phyloP scores from a whole-genome alignment of 78 protist species.

The Goniomonas avonlea region DNA sequence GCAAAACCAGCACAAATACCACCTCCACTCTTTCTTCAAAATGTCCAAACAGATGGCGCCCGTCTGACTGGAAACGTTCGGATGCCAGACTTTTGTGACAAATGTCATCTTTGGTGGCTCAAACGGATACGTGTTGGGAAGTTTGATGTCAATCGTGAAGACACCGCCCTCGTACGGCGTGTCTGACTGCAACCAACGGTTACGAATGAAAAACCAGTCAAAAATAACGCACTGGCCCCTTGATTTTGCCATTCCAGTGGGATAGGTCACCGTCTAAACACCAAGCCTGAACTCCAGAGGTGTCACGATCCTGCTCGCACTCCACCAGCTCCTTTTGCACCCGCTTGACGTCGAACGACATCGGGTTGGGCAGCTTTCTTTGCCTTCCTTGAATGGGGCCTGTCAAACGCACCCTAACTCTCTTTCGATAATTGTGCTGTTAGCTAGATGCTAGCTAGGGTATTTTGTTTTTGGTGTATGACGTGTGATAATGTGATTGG shows the following conservation, averaged over 20 bases:
- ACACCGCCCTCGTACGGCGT: conserved; percentile 39
- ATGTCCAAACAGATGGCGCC: conserved; percentile 67
- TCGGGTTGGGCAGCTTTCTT: too few relatives aligned
- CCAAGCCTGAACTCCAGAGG: neutral
- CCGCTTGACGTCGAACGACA: neutral
- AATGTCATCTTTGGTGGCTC: conserved; percentile 51
- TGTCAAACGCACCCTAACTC: too few relatives aligned
- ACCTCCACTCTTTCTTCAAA: conserved; percentile 52
- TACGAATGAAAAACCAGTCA: too few relatives aligned
- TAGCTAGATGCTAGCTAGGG: too few relatives aligned
- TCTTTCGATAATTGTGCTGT: too few relatives aligned
- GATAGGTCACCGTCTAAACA: neutral
- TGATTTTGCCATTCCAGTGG: conserved; percentile 32
- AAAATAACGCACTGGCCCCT: conserved; percentile 34
- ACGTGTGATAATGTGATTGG: too few relatives aligned
- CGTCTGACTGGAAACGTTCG: conserved; percentile 40
- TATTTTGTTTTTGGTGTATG: too few relatives aligned
- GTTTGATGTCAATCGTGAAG: conserved; percentile 28
- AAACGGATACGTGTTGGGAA: conserved; percentile 45
- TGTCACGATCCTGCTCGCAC: neutral
- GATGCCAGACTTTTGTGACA: conserved; percentile 50
- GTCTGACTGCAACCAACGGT: neutral
- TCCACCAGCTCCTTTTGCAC: neutral
- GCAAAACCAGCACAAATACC: too few relatives aligned
- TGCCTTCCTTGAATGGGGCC: too few relatives aligned